Evolutionary conservation across 148 eudicot genomes (phyloP).

Genomic region (Spergularia bocconei): DNA sequence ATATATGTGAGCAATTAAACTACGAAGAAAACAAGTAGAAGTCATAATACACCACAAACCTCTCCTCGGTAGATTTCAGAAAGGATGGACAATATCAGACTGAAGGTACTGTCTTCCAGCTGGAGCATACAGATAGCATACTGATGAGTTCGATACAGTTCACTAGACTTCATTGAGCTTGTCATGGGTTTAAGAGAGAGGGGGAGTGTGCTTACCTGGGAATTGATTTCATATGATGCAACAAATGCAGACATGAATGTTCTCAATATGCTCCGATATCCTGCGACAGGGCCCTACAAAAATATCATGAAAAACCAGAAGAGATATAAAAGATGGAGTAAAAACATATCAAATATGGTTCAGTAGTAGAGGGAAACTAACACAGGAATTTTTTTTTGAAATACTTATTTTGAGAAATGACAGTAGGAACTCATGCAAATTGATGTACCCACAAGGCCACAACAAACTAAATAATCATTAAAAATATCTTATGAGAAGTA

Average conservation of each 20-base stretch:
- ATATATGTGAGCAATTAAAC: constrained; percentile 13
- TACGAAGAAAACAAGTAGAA: constrained; percentile 10
- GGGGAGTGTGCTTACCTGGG: constrained; percentile 46
- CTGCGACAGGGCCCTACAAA: constrained; percentile 76
- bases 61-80: constrained; percentile 84
- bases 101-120: constrained; percentile 76
- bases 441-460: background rate
- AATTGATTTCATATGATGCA: constrained; percentile 93
- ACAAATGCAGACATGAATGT: constrained; percentile 87
- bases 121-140: constrained; percentile 36
- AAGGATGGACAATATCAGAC: constrained; percentile 63
- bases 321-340: background rate
- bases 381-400: background rate
- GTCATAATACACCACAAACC: constrained; percentile 45
- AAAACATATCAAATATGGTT: background rate
- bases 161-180: constrained; percentile 1
- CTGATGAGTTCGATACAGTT: background rate
- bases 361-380: background rate
- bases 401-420: too few relatives aligned
- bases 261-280: constrained; percentile 80
- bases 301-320: background rate
- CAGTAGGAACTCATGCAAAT: background rate
- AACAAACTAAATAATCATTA: background rate
- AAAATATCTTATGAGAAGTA: background rate
- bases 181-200: background rate